phyloP scores from a whole-genome alignment of 2,329 filamentous ascomycete genomes.

The Talaromyces islandicus region DNA sequence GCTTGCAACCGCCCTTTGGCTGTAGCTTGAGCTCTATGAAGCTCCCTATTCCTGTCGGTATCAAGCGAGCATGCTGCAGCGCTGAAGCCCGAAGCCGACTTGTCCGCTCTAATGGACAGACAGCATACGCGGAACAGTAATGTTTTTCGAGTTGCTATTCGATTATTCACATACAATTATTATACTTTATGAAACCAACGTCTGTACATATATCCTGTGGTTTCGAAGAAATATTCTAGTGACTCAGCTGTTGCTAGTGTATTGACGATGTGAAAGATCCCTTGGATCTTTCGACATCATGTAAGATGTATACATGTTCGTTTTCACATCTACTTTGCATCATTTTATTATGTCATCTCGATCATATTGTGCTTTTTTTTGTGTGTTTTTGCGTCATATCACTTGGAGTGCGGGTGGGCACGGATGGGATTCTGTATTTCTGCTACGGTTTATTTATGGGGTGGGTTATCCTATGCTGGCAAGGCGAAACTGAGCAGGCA shows the following conservation, averaged over 20 bases:
- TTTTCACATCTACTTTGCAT: conserved; percentile 1
- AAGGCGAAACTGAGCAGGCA: conserved; percentile 4
- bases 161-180: background rate
- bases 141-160: background rate
- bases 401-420: conserved; percentile 11
- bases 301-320: conserved; percentile 11
- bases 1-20: conserved; percentile 12
- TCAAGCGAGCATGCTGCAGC: conserved; percentile 38
- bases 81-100: conserved; percentile 20
- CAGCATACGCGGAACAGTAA: background rate
- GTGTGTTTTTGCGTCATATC: conserved; percentile 2
- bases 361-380: background rate
- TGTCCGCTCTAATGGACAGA: background rate
- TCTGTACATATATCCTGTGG: background rate
- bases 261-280: conserved; percentile 17
- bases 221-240: background rate
- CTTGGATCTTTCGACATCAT: conserved; percentile 13
- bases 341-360: background rate
- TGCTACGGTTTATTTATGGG: background rate
- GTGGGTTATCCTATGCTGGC: conserved; percentile 5
- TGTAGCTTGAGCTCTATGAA: conserved; percentile 17
- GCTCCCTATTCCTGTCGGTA: conserved; percentile 23
- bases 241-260: conserved; percentile 13
- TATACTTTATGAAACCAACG: background rate
- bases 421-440: conserved; percentile 9